Base-by-base conservation (phyloP, 2,329 filamentous ascomycete genomes). In the Fusarium multiceps region DNA sequence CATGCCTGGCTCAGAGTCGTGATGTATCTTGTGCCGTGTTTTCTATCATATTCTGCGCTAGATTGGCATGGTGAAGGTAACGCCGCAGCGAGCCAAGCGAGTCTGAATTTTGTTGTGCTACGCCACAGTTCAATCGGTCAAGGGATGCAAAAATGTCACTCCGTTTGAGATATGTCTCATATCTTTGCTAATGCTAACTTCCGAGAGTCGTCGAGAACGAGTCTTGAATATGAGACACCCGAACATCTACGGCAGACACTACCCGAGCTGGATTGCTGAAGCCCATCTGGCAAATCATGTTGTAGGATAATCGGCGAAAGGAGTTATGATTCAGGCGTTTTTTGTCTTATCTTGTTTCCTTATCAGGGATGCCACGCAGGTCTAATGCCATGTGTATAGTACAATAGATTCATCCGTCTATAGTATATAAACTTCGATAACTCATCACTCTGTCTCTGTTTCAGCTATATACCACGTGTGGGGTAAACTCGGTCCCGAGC, bases 41-140 rank as follows among this genome's bases (percentile, higher is more conserved):
- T 50, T 61, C 45, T 45, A 27, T 37, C 47, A 55, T 46, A 51
- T 46, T 49, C 30, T 65, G 69, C 68, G 54, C 59, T 42, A 70
- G 59, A 55, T 59, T 61, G 45, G 48, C 49, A 68, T 63, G 30
- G 42, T 42, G 37, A 50, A 63, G 60, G 56, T 66, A 55, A 70
- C 53, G 66, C 66, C 50, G 63, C 63, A 69, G 59, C 46, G 20
- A 53, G 49, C 50, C 69, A 72, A 72, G 69, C 69, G 69, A 72
- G 69, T 41, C 50, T 45, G 55, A 46, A 48, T 37, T 57, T 66
- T 51, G 20, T 32, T 46, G 69, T 72, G 47, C 40, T 66, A 72
- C 68, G 27, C 13, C 20, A 58, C 34, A 34, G 28, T 50, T 55
- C 37, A 54, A 40, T 71, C 43, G 46, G 47, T 51, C 41, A 48